A percentile compares a stretch with the other conserved stretches of the same genome.
Evolutionary conservation across 306 rosid species (phyloP).

Genomic region (Citrullus mucosospermus): DNA sequence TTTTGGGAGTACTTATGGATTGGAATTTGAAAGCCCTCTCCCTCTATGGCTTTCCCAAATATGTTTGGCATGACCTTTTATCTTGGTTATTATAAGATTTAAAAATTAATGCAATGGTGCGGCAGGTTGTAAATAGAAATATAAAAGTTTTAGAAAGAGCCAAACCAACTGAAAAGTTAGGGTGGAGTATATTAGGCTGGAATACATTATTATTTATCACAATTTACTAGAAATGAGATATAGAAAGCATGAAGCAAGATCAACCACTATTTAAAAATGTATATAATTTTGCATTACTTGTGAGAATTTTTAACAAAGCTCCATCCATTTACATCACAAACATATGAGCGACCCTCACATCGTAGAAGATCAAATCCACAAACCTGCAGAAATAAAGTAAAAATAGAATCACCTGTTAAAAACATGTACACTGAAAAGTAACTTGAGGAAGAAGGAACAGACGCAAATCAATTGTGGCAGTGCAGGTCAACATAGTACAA

Average conservation of each 20-base stretch:
- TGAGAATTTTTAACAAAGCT: constrained; percentile 93
- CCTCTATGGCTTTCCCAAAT: too few relatives aligned
- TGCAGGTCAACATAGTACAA: background rate
- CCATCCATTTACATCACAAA: constrained; percentile 99
- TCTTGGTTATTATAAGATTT: background rate
- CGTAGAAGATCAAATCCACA: constrained; percentile 97
- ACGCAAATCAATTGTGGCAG: background rate
- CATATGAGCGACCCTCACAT: constrained; percentile 88
- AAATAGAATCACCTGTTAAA: constrained; percentile 4
- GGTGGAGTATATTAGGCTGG: background rate
- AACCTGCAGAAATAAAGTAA: constrained; percentile 49
- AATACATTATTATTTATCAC: background rate
- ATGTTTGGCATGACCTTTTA: background rate
- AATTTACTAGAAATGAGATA: background rate
- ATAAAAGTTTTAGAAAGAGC: background rate
- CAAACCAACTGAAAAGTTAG: background rate
- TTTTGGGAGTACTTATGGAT: too few relatives aligned
- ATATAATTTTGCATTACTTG: constrained; percentile 42
- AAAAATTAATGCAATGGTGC: background rate
- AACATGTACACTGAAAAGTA: background rate
- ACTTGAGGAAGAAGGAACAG: background rate
- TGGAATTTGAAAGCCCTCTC: too few relatives aligned
- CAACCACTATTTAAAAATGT: constrained; percentile 3
- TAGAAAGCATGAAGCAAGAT: background rate
- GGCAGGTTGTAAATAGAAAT: background rate